Percentiles rank a stretch among this genome's conserved stretches.
Conservation (phyloP, 768 basidiomycete species). For the Gymnopilus junonius region DNA sequence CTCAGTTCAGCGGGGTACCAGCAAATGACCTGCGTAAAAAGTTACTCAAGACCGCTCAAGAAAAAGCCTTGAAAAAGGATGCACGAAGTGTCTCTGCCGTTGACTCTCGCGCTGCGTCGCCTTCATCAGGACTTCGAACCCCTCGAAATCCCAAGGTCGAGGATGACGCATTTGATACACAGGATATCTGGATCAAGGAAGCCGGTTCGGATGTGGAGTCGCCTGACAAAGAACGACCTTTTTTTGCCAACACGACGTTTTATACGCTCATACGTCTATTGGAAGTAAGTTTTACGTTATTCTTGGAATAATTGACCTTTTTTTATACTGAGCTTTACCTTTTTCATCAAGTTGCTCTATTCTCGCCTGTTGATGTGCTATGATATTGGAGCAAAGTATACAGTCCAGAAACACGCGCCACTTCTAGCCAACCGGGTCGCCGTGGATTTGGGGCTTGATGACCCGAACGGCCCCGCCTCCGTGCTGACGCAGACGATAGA, state of each 20-base stretch:
- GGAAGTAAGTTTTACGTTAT: constrained; percentile 68
- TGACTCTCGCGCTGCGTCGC: constrained; percentile 48
- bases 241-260: constrained; percentile 93
- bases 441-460: constrained; percentile 82
- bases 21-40: constrained; percentile 80
- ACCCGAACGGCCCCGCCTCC: constrained; percentile 75
- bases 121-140: constrained; percentile 38
- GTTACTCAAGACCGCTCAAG: constrained; percentile 76
- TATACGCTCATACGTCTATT: constrained; percentile 88
- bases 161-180: constrained; percentile 33
- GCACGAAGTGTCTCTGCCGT: constrained; percentile 33
- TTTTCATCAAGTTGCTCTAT: constrained; percentile 73
- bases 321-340: constrained; percentile 13
- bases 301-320: constrained; percentile 12
- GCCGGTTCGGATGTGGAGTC: constrained; percentile 31
- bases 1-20: constrained; percentile 49
- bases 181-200: constrained; percentile 69
- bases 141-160: constrained; percentile 31
- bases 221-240: constrained; percentile 52
- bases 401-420: constrained; percentile 66
- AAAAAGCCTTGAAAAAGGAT: constrained; percentile 44
- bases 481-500: constrained; percentile 72
- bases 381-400: constrained; percentile 72
- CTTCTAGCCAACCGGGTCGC: constrained; percentile 81
- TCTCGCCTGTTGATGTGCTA: constrained; percentile 87